Evolutionary conservation across 108 stramenopile genomes (phyloP).

Genomic region (Cyclostephanos tholiformis): DNA sequence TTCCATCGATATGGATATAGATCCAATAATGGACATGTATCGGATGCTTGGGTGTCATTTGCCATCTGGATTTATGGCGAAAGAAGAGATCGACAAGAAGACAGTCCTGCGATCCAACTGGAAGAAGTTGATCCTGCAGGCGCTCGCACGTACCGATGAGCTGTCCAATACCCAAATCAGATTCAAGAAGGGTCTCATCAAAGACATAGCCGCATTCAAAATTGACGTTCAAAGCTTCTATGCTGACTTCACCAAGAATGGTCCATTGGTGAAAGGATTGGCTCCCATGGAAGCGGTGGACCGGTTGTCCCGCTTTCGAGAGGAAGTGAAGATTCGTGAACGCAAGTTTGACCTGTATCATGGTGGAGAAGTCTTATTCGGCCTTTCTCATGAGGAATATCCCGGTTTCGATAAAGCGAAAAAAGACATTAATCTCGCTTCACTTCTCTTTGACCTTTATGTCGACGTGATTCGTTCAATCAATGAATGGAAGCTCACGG

Average conservation of each 20-base stretch:
- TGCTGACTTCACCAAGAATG: slow-evolving; percentile 75
- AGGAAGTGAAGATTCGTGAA: slow-evolving; percentile 82
- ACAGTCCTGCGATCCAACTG: slow-evolving; percentile 84
- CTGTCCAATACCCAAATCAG: slow-evolving; percentile 75
- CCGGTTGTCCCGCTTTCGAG: slow-evolving; percentile 83
- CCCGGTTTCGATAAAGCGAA: slow-evolving; percentile 79
- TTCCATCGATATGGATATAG: slow-evolving; percentile 70
- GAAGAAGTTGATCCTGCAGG: slow-evolving; percentile 82
- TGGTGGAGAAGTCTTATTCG: slow-evolving; percentile 87
- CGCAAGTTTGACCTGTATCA: slow-evolving; percentile 86
- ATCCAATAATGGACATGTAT: slow-evolving; percentile 92
- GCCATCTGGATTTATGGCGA: slow-evolving; percentile 87
- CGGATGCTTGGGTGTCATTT: slow-evolving; percentile 87
- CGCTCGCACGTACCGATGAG: slow-evolving; percentile 75
- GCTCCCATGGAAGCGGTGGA: slow-evolving; percentile 90
- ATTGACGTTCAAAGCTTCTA: slow-evolving; percentile 58
- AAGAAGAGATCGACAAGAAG: slow-evolving; percentile 93
- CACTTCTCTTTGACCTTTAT: slow-evolving; percentile 87
- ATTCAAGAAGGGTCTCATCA: slow-evolving; percentile 74
- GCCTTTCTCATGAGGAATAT: slow-evolving; percentile 81
- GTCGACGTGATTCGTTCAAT: slow-evolving; percentile 86
- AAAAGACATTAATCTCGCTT: slow-evolving; percentile 85
- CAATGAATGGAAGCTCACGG: slow-evolving; percentile 81
- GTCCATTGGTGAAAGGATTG: slow-evolving; percentile 81
- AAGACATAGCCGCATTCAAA: slow-evolving; percentile 76